A percentile compares a stretch with the other conserved stretches of the same genome.
Conservation (phyloP, 2,329 filamentous ascomycete genomes). For the Colletotrichum gloeosporioides region DNA sequence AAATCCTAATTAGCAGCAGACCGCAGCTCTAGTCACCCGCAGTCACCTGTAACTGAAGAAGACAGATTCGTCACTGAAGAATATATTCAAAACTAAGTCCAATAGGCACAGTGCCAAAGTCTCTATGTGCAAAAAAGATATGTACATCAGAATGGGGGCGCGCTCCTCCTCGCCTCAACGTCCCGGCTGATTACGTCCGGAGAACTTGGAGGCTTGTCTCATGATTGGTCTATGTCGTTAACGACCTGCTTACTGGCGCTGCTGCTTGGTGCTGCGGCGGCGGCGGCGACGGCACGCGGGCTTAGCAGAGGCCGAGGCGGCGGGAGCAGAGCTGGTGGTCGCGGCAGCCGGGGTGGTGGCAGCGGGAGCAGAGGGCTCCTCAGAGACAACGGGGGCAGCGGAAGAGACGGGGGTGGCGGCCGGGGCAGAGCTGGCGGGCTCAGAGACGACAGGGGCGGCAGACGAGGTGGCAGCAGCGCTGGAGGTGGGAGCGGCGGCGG, state of each 20-base stretch:
- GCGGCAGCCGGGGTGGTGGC: slow-evolving; percentile 1
- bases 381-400: slow-evolving; percentile 2
- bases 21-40: not conserved
- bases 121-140: slow-evolving; percentile 14
- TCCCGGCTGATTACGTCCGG: not conserved
- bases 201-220: not conserved
- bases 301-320: slow-evolving; percentile 3
- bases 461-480: not conserved
- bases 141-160: slow-evolving; percentile 13
- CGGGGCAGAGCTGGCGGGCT: slow-evolving; percentile 5
- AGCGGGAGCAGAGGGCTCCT: slow-evolving; percentile 14
- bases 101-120: not conserved
- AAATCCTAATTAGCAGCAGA: not conserved
- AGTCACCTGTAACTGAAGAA: not conserved
- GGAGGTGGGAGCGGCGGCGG: not conserved
- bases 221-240: not conserved
- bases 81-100: slow-evolving; percentile 11
- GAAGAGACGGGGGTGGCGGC: not conserved
- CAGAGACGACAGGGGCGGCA: not conserved
- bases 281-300: slow-evolving; percentile 15
- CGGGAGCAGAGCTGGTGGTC: slow-evolving; percentile 1
- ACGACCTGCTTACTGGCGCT: slow-evolving; percentile 2
- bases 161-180: not conserved
- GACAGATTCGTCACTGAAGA: not conserved
- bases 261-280: slow-evolving; percentile 14